These are phyloP conservation scores for Trichomonas tenax DNA, from an alignment of 208 protist species.

Conservation along the genomic window DNA sequence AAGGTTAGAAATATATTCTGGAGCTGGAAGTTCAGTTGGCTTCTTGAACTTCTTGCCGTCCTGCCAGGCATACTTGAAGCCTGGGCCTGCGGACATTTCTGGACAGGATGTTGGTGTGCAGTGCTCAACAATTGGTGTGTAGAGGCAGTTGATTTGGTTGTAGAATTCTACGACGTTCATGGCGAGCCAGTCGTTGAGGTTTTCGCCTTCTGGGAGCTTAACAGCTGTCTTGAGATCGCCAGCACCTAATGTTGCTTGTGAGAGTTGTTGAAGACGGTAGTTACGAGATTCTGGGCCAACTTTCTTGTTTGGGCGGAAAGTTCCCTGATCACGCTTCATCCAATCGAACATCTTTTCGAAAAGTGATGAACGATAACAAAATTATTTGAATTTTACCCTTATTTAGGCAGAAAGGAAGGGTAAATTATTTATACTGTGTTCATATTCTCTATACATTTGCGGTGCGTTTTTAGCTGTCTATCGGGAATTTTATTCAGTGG, in stretches of 20 bases:
- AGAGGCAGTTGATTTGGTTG: slow-evolving; percentile 95
- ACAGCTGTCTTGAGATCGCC: slow-evolving; percentile 32
- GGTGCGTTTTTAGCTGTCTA: too few species aligned
- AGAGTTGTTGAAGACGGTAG: neutral
- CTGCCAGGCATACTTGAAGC: slow-evolving; percentile 27
- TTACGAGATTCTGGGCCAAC: neutral
- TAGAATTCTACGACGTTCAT: slow-evolving; percentile 93
- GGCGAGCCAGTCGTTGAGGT: slow-evolving; percentile 88
- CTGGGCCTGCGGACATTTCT: slow-evolving; percentile 60
- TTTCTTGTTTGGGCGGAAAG: neutral
- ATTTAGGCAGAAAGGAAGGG: neutral
- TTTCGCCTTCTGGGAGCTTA: slow-evolving; percentile 59
- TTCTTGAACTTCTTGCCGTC: neutral
- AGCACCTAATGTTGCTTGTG: neutral
- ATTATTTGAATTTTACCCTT: neutral
- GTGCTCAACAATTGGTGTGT: slow-evolving; percentile 87
- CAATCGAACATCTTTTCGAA: neutral
- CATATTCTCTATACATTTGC: too few species aligned
- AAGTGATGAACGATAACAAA: neutral
- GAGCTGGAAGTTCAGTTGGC: neutral
- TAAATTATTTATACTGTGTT: neutral
- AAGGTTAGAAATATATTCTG: neutral
- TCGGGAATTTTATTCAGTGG: too few species aligned
- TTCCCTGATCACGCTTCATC: neutral
- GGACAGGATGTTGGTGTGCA: slow-evolving; percentile 79